Conservation (phyloP, 108 stramenopile species). For the Nannochloropsis salina region DNA sequence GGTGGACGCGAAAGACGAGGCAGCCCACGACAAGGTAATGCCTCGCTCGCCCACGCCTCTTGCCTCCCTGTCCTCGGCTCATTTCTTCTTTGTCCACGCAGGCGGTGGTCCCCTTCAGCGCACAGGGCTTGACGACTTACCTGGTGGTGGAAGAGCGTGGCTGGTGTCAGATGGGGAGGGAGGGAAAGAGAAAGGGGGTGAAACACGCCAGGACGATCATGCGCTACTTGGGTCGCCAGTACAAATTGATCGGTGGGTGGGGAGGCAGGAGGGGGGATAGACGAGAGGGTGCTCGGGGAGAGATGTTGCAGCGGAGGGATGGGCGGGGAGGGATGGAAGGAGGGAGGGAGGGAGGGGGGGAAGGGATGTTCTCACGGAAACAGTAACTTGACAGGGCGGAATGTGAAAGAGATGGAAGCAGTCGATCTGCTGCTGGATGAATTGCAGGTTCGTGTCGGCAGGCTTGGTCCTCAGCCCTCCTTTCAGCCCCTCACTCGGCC, state of each 20-base stretch:
- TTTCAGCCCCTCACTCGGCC: neutral
- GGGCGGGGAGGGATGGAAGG: neutral
- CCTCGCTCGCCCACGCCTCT: neutral
- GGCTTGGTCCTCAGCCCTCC: neutral
- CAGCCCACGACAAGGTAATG: neutral
- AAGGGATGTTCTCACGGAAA: neutral
- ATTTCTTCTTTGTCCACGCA: neutral
- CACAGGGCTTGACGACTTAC: neutral
- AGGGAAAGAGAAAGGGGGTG: neutral
- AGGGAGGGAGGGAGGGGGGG: constrained; percentile 9
- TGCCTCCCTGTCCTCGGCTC: neutral
- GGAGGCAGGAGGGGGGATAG: neutral
- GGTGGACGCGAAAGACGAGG: neutral
- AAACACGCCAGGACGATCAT: neutral
- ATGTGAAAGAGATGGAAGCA: neutral
- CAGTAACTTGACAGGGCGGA: neutral
- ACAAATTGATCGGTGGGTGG: neutral
- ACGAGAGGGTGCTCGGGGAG: neutral
- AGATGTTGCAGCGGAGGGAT: neutral
- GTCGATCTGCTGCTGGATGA: neutral
- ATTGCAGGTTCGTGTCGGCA: neutral
- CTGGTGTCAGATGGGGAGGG: neutral
- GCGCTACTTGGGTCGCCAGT: neutral
- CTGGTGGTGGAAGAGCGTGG: neutral
- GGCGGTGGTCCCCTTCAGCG: neutral